Evolutionary conservation across 148 eudicot genomes (phyloP).

Genomic region (Gaultheria prostrata): DNA sequence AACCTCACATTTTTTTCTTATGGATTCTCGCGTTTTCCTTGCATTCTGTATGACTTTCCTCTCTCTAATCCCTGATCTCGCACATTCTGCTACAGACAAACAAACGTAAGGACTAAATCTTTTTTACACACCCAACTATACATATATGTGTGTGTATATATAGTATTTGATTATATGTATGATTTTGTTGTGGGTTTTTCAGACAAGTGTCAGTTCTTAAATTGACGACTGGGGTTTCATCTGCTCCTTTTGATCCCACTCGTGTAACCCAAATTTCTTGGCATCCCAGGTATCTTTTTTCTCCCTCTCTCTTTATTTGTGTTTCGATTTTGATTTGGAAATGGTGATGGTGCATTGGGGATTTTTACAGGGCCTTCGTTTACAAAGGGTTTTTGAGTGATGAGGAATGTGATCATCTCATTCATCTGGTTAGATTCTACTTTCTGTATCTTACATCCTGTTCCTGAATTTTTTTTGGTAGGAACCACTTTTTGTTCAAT

Average conservation of each 20-base stretch:
- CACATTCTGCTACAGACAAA: conserved; percentile 17
- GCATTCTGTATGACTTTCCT: conserved; percentile 14
- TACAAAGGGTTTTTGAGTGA: conserved; percentile 62
- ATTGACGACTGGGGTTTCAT: conserved; percentile 45
- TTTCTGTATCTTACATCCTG: neutral
- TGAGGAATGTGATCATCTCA: conserved; percentile 94
- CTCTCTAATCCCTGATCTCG: conserved; percentile 18
- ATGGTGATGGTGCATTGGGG: conserved; percentile 4
- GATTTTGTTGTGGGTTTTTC: conserved; percentile 2
- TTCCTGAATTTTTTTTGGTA: neutral
- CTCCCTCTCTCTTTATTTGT: neutral
- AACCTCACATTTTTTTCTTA: conserved; percentile 1
- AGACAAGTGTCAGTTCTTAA: conserved; percentile 46
- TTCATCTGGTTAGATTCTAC: conserved; percentile 54
- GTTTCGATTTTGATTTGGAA: neutral
- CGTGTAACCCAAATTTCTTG: conserved; percentile 82
- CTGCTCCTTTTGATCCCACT: conserved; percentile 61
- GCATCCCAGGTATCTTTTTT: conserved; percentile 64
- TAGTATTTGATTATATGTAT: neutral
- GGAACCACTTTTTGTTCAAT: neutral
- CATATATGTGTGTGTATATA: neutral
- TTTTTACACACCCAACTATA: neutral
- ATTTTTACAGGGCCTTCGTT: conserved; percentile 65
- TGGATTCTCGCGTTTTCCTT: conserved; percentile 18
- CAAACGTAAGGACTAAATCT: neutral